Evolutionary conservation across 1,284 basidiomycete genomes (phyloP).

Genomic region (Phellopilus nigrolimitatus): DNA sequence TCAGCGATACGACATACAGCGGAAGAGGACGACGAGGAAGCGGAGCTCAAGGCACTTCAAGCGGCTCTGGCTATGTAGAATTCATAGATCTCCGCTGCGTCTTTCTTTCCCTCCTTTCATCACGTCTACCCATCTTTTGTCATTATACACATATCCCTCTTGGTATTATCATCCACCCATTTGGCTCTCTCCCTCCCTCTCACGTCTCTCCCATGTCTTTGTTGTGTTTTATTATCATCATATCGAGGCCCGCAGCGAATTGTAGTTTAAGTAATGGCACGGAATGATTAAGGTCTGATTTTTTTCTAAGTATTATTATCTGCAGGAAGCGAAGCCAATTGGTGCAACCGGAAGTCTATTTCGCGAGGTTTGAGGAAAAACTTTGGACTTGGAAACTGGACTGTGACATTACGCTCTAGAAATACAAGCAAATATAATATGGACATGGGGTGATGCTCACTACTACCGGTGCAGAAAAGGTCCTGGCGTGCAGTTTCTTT

Average conservation of each 20-base stretch:
- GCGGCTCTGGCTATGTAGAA: slow-evolving; percentile 83
- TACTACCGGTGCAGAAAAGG: slow-evolving; percentile 1
- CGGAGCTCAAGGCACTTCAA: slow-evolving; percentile 88
- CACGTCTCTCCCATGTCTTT: slow-evolving; percentile 7
- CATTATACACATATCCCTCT: slow-evolving; percentile 21
- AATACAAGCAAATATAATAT: slow-evolving; percentile 12
- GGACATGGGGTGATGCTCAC: slow-evolving; percentile 8
- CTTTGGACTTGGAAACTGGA: too few species aligned
- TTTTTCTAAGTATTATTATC: too few species aligned
- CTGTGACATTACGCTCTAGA: slow-evolving; percentile 6
- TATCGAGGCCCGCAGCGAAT: slow-evolving; percentile 13
- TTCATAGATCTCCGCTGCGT: slow-evolving; percentile 20
- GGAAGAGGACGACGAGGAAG: slow-evolving; percentile 91
- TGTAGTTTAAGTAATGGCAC: slow-evolving; percentile 16
- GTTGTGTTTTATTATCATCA: slow-evolving; percentile 10
- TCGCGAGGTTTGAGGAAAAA: too few species aligned
- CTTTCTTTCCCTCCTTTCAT: slow-evolving; percentile 22
- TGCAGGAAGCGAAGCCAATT: too few species aligned
- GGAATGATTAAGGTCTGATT: too few species aligned
- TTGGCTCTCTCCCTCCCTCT: slow-evolving; percentile 1
- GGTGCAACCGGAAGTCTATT: too few species aligned
- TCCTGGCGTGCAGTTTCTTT: slow-evolving; percentile 9
- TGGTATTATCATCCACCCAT: slow-evolving; percentile 20
- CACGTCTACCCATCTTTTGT: too few species aligned
- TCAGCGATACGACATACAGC: slow-evolving; percentile 39